Evolutionary conservation across 495 filamentous ascomycete genomes (phyloP).

Genomic region (Ramalina intermedia): DNA sequence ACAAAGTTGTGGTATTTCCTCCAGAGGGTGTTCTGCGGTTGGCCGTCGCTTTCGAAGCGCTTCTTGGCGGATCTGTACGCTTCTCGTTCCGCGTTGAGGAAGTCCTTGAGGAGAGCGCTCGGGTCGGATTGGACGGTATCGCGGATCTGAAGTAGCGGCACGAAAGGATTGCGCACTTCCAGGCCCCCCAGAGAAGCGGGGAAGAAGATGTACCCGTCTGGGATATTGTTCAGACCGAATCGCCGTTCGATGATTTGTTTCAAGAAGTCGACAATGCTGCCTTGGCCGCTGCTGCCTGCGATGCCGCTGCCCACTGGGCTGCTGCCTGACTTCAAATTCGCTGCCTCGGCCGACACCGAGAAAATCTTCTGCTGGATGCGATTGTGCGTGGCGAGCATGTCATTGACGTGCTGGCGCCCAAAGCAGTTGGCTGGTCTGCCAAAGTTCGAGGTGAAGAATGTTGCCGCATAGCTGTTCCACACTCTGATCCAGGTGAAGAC

Average conservation of each 20-base stretch:
- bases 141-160: slow-evolving; percentile 37
- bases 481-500: slow-evolving; percentile 50
- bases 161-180: slow-evolving; percentile 41
- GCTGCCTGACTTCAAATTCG: not conserved
- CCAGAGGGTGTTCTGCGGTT: not conserved
- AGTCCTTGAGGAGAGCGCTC: slow-evolving; percentile 27
- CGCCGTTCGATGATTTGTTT: slow-evolving; percentile 35
- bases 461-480: slow-evolving; percentile 50
- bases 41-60: slow-evolving; percentile 21
- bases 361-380: slow-evolving; percentile 46
- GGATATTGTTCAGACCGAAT: slow-evolving; percentile 41
- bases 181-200: slow-evolving; percentile 45
- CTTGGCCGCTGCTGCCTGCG: not conserved
- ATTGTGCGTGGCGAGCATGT: slow-evolving; percentile 42
- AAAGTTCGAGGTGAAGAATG: slow-evolving; percentile 54
- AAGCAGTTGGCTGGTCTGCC: slow-evolving; percentile 51
- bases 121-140: slow-evolving; percentile 36
- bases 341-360: slow-evolving; percentile 6
- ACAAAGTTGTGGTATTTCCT: slow-evolving; percentile 7
- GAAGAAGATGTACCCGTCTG: slow-evolving; percentile 55
- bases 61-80: slow-evolving; percentile 33
- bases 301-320: not conserved
- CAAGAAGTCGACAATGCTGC: slow-evolving; percentile 42
- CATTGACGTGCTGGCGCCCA: slow-evolving; percentile 47
- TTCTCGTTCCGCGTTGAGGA: slow-evolving; percentile 27